These are phyloP conservation scores for Reticulascus tulasneorum DNA, from an alignment of 2,329 filamentous ascomycete species.

Conservation along the genomic window DNA sequence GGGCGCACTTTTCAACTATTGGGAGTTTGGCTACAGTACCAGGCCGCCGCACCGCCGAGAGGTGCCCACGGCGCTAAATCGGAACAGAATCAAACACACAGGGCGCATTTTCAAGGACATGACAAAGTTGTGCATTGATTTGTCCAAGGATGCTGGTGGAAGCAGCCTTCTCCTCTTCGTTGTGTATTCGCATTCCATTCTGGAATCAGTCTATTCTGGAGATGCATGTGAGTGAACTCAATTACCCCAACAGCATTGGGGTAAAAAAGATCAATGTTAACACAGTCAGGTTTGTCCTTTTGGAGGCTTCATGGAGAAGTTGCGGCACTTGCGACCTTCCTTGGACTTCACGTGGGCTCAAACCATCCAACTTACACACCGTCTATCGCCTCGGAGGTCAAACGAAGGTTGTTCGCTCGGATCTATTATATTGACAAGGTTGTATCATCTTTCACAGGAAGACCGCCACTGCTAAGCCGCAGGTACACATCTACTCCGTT, in stretches of 20 bases:
- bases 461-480: slow-evolving; percentile 33
- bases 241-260: no score
- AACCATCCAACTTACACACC: slow-evolving; percentile 15
- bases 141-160: slow-evolving; percentile 22
- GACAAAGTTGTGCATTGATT: slow-evolving; percentile 21
- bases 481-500: slow-evolving; percentile 32
- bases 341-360: slow-evolving; percentile 19
- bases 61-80: slow-evolving; percentile 37
- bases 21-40: no score
- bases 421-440: slow-evolving; percentile 31
- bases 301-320: slow-evolving; percentile 25
- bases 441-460: slow-evolving; percentile 35
- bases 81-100: slow-evolving; percentile 48
- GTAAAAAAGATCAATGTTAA: not conserved
- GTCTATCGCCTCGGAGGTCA: slow-evolving; percentile 24
- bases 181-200: slow-evolving; percentile 21
- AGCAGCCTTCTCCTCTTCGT: slow-evolving; percentile 30
- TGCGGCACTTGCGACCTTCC: slow-evolving; percentile 21
- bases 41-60: no score
- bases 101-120: slow-evolving; percentile 28
- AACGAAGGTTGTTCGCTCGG: slow-evolving; percentile 23
- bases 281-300: slow-evolving; percentile 3
- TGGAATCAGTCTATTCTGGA: slow-evolving; percentile 29
- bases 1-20: slow-evolving; percentile 30
- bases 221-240: slow-evolving; percentile 25